Evolutionary conservation across 345 rosid genomes (phyloP), one percentile per base, ranked within the genome.

Genomic region (Sisymbrium irio): DNA sequence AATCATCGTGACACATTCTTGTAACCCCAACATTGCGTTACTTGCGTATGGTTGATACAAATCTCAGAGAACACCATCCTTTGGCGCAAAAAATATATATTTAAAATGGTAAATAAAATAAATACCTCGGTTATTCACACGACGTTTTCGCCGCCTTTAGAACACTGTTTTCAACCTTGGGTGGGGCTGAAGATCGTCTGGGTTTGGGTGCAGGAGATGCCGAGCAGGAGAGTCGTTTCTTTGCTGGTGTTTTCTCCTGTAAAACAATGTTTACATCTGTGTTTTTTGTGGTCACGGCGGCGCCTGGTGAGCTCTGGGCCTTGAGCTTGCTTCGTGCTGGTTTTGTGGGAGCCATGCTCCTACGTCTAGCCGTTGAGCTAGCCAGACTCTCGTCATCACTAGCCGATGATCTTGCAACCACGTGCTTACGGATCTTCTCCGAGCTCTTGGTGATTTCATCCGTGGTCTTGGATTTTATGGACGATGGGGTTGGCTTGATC

Each of bases 191-290:
- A 35, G 83, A 84, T 82, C 89, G 83, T 83, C 98, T 84, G 0
- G 84, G 87, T 74, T 74, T 85, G 58, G 96, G 92, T 35, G 90
- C 85, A 65, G 90, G 87, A 10, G 98, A 86, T 27, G 91, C 89
- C 1, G 95, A 87, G 69, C 78, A 84, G 22, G 97, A 83, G 15
- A 94, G 86, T 54, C 89, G 82, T 59, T 95, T 95, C 92, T 86
- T 95, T 6, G 80, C 82, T 30, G 83, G 41, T 11, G 75, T 84
- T 61, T 85, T 90, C 9, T 85, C 97, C 0, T 76, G 75, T 20
- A 50, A 8, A 14, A 81, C 83, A 30, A 84, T 86, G 41, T 77
- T 76, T 57, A 83, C 93, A 3, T 67, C 67, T 28, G 67, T 83
- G 44, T 70, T 82, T 84, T 65, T 42, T 62, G 50, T 10, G 63